Evolutionary conservation across 2,329 filamentous ascomycete genomes (phyloP).

Genomic region (Colletotrichum chlorophyti): DNA sequence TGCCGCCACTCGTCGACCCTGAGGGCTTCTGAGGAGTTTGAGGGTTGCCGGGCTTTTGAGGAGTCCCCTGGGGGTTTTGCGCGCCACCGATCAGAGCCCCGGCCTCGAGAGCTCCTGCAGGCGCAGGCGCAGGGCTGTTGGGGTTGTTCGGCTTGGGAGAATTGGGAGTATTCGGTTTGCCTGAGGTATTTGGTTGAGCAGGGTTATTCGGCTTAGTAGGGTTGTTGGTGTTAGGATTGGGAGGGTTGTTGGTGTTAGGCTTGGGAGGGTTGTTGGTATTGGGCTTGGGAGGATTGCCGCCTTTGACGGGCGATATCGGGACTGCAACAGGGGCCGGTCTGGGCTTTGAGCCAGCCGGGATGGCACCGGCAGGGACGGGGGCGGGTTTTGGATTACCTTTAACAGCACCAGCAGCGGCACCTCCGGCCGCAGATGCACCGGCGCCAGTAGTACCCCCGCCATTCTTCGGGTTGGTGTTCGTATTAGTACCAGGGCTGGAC

Average conservation of each 20-base stretch:
- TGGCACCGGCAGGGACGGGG: neutral
- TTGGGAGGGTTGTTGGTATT: too few relatives aligned
- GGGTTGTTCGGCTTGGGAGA: too few relatives aligned
- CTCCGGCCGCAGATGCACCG: conserved; percentile 7
- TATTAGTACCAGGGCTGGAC: neutral
- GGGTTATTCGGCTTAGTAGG: too few relatives aligned
- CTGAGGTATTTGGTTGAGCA: too few relatives aligned
- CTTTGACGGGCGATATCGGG: neutral
- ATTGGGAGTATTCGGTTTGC: too few relatives aligned
- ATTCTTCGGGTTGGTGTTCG: conserved; percentile 8
- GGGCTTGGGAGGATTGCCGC: neutral
- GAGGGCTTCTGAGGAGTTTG: neutral
- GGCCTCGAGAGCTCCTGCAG: conserved; percentile 9
- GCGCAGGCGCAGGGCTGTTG: conserved; percentile 1
- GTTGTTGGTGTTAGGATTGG: neutral
- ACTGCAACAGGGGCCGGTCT: neutral
- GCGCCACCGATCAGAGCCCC: conserved; percentile 6
- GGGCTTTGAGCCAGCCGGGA: neutral
- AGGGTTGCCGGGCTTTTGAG: neutral
- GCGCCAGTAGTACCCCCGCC: neutral
- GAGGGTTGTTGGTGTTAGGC: too few relatives aligned
- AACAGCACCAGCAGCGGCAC: neutral
- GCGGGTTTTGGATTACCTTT: conserved; percentile 21
- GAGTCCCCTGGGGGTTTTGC: neutral
- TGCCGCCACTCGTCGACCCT: too few relatives aligned